Evolutionary conservation across 176 grass and related monocot species (phyloP).

Genomic region (Elaeis guineensis): DNA sequence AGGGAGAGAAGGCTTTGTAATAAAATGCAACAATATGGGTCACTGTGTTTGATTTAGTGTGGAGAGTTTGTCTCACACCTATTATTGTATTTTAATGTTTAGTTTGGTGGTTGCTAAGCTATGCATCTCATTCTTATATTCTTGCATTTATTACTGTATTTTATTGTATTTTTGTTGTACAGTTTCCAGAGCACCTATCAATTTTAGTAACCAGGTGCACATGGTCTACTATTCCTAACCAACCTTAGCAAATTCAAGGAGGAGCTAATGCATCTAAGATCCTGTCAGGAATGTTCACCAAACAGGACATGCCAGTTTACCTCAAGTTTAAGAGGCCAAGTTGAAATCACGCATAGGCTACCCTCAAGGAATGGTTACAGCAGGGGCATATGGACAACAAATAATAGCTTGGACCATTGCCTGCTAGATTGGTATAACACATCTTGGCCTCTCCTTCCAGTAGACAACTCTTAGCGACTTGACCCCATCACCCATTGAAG

Average conservation of each 20-base stretch:
- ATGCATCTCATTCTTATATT: no score
- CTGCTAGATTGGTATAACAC: slow-evolving; percentile 89
- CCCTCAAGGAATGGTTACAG: slow-evolving; percentile 14
- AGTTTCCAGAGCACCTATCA: slow-evolving; percentile 87
- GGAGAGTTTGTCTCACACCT: no score
- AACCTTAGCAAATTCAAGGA: slow-evolving; percentile 87
- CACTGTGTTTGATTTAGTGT: no score
- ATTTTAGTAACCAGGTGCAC: slow-evolving; percentile 51
- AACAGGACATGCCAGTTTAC: no score
- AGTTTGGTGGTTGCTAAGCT: no score
- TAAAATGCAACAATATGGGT: no score
- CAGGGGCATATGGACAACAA: slow-evolving; percentile 14
- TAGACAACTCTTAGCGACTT: slow-evolving; percentile 21
- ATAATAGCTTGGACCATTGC: slow-evolving; percentile 52
- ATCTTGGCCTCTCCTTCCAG: slow-evolving; percentile 20
- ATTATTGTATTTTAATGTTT: no score
- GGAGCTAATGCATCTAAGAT: slow-evolving; percentile 30
- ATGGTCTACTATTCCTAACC: slow-evolving; percentile 60
- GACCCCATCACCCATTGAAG: slow-evolving; percentile 18
- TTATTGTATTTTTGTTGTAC: slow-evolving; percentile 16
- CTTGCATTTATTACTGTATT: no score
- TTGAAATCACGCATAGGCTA: slow-evolving; percentile 29
- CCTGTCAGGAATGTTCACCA: slow-evolving; percentile 39
- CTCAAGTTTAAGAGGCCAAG: slow-evolving; percentile 31
- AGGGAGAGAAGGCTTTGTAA: no score